Evolutionary conservation across 495 filamentous ascomycete species (phyloP).

Genomic region (Aspergillus taichungensis): DNA sequence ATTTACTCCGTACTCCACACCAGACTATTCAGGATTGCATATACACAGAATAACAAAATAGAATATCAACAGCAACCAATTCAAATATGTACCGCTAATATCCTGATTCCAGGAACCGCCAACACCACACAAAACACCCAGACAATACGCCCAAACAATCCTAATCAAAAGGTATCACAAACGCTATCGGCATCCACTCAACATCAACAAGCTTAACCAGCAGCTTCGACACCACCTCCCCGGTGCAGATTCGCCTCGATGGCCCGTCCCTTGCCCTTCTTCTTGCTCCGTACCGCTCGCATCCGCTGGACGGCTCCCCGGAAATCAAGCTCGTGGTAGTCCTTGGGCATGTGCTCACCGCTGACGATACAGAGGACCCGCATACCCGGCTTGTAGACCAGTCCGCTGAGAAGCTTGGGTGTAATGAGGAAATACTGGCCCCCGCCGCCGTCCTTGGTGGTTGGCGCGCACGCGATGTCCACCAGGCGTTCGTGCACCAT

Average conservation of each 20-base stretch:
- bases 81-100: too few species aligned
- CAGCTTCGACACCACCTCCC: slow-evolving; percentile 14
- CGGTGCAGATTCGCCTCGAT: slow-evolving; percentile 4
- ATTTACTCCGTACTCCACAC: too few species aligned
- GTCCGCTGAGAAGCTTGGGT: slow-evolving; percentile 81
- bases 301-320: slow-evolving; percentile 22
- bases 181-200: not conserved
- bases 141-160: not conserved
- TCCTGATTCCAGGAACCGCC: not conserved
- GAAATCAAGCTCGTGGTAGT: slow-evolving; percentile 30
- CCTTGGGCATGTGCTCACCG: slow-evolving; percentile 77
- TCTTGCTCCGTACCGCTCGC: slow-evolving; percentile 14
- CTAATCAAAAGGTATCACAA: slow-evolving; percentile 9
- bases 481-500: slow-evolving; percentile 97
- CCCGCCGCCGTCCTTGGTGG: slow-evolving; percentile 21
- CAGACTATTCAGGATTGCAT: too few species aligned
- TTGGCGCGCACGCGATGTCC: slow-evolving; percentile 67
- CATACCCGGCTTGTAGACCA: slow-evolving; percentile 85
- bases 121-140: slow-evolving; percentile 1
- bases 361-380: slow-evolving; percentile 87
- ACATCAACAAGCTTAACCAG: slow-evolving; percentile 13
- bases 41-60: too few species aligned
- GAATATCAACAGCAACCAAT: too few species aligned
- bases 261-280: slow-evolving; percentile 12
- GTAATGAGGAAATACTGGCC: slow-evolving; percentile 92